Percentiles rank a stretch among this genome's conserved stretches.
Conservation (phyloP, 345 rosid genomes). For the Populus pruinosa region DNA sequence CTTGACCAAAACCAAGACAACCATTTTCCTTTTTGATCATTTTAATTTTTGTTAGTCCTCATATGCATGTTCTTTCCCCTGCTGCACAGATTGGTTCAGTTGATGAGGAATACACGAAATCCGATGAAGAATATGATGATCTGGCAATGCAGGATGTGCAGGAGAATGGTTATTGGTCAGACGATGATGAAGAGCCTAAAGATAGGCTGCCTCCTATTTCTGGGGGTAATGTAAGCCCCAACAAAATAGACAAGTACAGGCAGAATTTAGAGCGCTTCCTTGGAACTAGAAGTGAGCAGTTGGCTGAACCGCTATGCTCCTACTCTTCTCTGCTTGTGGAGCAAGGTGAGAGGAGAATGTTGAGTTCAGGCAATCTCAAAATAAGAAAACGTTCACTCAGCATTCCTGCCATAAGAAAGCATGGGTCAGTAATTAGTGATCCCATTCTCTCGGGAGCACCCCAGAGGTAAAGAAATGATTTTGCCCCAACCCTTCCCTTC, state of each 20-base stretch:
- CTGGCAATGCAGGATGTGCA: conserved; percentile 76
- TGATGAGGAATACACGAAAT: conserved; percentile 88
- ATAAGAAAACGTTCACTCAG: conserved; percentile 74
- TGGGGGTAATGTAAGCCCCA: conserved; percentile 1
- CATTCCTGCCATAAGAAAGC: conserved; percentile 65
- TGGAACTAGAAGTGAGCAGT: conserved; percentile 41
- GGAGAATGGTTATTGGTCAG: conserved; percentile 64
- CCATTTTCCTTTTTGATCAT: too few relatives aligned
- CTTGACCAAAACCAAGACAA: not conserved
- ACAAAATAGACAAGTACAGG: conserved; percentile 46
- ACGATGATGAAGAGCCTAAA: conserved; percentile 43
- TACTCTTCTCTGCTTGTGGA: conserved; percentile 36
- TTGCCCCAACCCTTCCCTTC: not conserved
- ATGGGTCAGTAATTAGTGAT: conserved; percentile 39
- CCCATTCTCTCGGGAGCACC: conserved; percentile 62
- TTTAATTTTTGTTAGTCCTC: not conserved
- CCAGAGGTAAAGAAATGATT: conserved; percentile 31
- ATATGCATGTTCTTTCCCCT: not conserved
- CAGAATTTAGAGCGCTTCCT: conserved; percentile 59
- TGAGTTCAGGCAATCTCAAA: conserved; percentile 36
- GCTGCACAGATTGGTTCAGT: conserved; percentile 81
- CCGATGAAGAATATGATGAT: conserved; percentile 97
- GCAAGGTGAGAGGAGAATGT: conserved; percentile 36
- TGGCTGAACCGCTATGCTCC: conserved; percentile 48
- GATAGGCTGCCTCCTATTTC: conserved; percentile 25